Evolutionary conservation across 306 rosid genomes (phyloP).

Genomic region (Senna tora): DNA sequence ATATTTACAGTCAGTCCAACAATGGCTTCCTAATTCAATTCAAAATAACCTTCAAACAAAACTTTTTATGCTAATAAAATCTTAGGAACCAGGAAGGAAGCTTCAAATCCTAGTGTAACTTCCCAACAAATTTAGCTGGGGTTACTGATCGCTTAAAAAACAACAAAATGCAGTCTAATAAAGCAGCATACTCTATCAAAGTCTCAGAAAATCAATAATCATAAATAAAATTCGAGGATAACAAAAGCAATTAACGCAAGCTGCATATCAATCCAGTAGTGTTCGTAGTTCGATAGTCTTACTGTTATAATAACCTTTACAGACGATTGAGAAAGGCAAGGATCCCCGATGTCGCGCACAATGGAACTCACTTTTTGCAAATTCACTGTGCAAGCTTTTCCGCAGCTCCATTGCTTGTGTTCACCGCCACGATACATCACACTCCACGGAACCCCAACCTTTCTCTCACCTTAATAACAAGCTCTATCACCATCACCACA

Average conservation of each 20-base stretch:
- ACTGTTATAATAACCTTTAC: constrained; percentile 73
- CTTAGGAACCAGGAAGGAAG: constrained; percentile 8
- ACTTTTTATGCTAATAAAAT: neutral
- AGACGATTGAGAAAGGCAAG: constrained; percentile 75
- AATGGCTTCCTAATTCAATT: neutral
- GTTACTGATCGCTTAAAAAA: neutral
- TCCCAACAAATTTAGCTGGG: neutral
- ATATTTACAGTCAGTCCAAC: constrained; percentile 11
- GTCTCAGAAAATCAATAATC: neutral
- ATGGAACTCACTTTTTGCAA: constrained; percentile 67
- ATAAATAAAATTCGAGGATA: neutral
- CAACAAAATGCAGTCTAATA: neutral
- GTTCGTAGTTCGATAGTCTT: constrained; percentile 38
- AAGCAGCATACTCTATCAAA: neutral
- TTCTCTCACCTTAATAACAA: constrained; percentile 33
- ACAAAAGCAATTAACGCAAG: neutral
- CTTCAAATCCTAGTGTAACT: neutral
- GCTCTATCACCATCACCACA: constrained; percentile 34
- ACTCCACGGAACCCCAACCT: constrained; percentile 35
- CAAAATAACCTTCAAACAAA: neutral
- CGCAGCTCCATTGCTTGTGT: constrained; percentile 72
- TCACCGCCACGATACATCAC: constrained; percentile 66
- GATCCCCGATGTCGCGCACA: constrained; percentile 75
- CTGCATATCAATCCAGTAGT: constrained; percentile 20
- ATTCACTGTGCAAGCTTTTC: constrained; percentile 62